These are phyloP conservation scores for Cladorrhinum samala DNA, from an alignment of 495 filamentous ascomycete genomes.

Conservation along the genomic window DNA sequence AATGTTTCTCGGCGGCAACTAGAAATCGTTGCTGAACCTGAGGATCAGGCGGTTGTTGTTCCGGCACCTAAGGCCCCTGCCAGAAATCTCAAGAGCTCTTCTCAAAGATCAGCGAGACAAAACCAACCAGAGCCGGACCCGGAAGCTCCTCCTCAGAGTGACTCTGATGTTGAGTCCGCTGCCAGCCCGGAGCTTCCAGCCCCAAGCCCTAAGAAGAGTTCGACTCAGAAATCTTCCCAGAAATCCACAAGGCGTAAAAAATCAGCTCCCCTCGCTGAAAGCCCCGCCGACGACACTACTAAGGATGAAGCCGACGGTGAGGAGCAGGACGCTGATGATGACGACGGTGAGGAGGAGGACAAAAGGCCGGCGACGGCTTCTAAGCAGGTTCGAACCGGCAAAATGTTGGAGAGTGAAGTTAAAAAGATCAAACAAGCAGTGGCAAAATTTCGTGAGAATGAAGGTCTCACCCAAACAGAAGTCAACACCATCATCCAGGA, in stretches of 20 bases:
- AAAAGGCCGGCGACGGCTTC: background rate
- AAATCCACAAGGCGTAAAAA: background rate
- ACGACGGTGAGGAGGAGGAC: background rate
- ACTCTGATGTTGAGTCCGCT: background rate
- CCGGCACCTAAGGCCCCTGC: no score
- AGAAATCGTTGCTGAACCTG: no score
- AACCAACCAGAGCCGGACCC: no score
- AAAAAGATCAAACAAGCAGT: conserved; percentile 29
- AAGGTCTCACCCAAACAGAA: conserved; percentile 31
- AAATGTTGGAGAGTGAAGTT: conserved; percentile 18
- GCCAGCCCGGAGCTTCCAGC: background rate
- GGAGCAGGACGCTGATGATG: no score
- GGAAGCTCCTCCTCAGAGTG: no score
- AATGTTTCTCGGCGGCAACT: no score
- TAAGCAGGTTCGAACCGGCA: no score
- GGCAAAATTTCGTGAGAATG: conserved; percentile 29
- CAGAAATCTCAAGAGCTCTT: no score
- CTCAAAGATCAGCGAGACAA: no score
- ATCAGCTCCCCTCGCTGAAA: background rate
- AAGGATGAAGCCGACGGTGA: background rate
- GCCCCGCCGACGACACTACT: background rate
- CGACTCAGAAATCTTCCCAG: background rate
- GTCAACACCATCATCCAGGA: conserved; percentile 39
- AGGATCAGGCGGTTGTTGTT: no score
- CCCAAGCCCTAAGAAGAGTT: background rate